A percentile compares a stretch with the other conserved stretches of the same genome.
phyloP scores from a whole-genome alignment of 345 rosid genomes.

The Lumnitzera racemosa region DNA sequence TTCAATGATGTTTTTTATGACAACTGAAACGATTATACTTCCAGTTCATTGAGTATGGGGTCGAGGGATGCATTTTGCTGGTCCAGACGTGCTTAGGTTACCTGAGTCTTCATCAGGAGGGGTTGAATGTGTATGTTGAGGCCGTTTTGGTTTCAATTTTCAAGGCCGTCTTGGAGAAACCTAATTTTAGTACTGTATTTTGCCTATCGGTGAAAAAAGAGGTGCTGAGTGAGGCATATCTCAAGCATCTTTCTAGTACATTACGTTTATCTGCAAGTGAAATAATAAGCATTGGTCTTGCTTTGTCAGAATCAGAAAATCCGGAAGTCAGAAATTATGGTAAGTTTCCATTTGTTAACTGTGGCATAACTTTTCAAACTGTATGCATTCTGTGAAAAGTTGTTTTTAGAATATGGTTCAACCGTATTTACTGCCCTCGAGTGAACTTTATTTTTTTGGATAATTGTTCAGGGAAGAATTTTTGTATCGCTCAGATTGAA shows the following conservation, averaged over 20 bases:
- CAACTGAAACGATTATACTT: background rate
- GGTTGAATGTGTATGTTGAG: constrained; percentile 34
- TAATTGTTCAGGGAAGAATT: constrained; percentile 49
- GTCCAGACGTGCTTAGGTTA: constrained; percentile 57
- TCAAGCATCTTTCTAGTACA: constrained; percentile 36
- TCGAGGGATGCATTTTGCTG: constrained; percentile 47
- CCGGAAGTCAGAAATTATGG: constrained; percentile 44
- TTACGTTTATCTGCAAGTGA: constrained; percentile 52
- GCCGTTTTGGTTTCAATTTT: constrained; percentile 38
- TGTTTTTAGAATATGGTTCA: no score
- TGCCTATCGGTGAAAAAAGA: constrained; percentile 41
- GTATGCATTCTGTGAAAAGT: no score
- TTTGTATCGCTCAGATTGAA: constrained; percentile 60
- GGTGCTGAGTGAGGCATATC: constrained; percentile 37
- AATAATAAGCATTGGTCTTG: constrained; percentile 66
- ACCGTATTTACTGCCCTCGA: no score
- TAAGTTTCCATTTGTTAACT: constrained; percentile 16
- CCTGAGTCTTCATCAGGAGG: constrained; percentile 37
- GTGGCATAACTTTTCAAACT: no score
- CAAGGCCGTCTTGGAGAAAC: constrained; percentile 41
- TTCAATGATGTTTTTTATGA: no score
- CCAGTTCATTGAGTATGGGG: constrained; percentile 63
- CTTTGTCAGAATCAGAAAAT: constrained; percentile 54
- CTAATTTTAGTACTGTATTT: constrained; percentile 57
- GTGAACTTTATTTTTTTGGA: background rate